A percentile compares a stretch with the other conserved stretches of the same genome.
These are phyloP conservation scores for Boletus edulis DNA, from an alignment of 768 basidiomycete genomes.

Conservation along the genomic window DNA sequence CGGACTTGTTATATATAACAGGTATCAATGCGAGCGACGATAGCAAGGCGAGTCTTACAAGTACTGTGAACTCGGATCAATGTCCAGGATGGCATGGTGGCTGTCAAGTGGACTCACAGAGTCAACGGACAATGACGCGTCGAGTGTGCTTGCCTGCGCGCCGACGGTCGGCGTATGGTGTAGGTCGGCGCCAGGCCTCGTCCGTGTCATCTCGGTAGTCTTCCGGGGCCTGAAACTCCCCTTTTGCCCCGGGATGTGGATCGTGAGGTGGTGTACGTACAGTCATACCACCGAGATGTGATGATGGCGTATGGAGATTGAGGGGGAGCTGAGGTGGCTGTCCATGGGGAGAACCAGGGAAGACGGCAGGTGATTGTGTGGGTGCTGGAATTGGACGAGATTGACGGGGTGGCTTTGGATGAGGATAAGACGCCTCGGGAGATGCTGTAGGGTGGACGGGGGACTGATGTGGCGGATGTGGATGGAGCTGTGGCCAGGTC, in stretches of 20 bases:
- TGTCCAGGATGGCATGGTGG: background rate
- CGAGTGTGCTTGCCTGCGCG: conserved; percentile 79
- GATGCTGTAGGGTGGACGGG: conserved; percentile 23
- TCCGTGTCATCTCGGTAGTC: conserved; percentile 59
- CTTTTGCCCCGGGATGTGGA: conserved; percentile 32
- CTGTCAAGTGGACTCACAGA: background rate
- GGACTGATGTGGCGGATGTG: conserved; percentile 28
- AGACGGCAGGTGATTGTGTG: conserved; percentile 27
- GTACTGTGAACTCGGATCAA: background rate
- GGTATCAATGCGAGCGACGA: conserved; percentile 20
- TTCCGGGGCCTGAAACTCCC: conserved; percentile 37
- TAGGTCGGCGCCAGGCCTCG: conserved; percentile 70
- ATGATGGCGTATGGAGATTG: conserved; percentile 30
- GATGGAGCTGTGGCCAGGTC: conserved; percentile 32
- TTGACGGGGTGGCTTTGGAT: conserved; percentile 33
- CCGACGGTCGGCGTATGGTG: conserved; percentile 70
- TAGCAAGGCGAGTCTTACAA: background rate
- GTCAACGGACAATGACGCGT: conserved; percentile 59
- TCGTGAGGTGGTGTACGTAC: conserved; percentile 51
- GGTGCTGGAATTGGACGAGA: conserved; percentile 20
- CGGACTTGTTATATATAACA: conserved; percentile 22
- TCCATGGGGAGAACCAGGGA: conserved; percentile 31
- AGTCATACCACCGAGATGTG: conserved; percentile 25
- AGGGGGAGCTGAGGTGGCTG: conserved; percentile 33
- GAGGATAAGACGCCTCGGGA: conserved; percentile 34